Evolutionary conservation across 805 yeast genomes (phyloP).

Genomic region (Diddensiella caesifluorescens): DNA sequence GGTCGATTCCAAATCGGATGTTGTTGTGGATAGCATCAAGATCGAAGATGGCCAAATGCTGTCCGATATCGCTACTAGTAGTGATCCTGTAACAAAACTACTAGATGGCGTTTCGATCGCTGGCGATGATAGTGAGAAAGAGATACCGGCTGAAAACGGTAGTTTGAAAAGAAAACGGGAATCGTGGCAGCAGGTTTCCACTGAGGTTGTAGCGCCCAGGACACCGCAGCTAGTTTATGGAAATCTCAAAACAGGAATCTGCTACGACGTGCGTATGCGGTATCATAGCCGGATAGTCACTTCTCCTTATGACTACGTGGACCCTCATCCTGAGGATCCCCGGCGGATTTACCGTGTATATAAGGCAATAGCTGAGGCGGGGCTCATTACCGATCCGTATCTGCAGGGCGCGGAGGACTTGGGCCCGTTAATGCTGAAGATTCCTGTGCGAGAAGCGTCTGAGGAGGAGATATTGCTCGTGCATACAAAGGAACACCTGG

Average conservation of each 20-base stretch:
- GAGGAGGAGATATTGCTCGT: slow-evolving; percentile 81
- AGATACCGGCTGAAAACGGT: no score
- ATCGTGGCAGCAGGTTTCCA: not conserved
- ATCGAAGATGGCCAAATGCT: not conserved
- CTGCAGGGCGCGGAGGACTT: slow-evolving; percentile 67
- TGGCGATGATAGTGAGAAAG: not conserved
- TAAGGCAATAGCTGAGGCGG: slow-evolving; percentile 90
- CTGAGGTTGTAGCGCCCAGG: not conserved
- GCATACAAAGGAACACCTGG: slow-evolving; percentile 76
- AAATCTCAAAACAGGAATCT: slow-evolving; percentile 84
- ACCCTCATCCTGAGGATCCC: slow-evolving; percentile 99
- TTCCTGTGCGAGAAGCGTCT: slow-evolving; percentile 86
- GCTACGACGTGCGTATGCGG: slow-evolving; percentile 95
- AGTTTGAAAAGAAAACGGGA: slow-evolving; percentile 7
- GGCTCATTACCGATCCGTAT: slow-evolving; percentile 74
- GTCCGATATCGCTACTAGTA: not conserved
- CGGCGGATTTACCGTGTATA: slow-evolving; percentile 90
- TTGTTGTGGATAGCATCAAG: no score
- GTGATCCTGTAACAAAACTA: no score
- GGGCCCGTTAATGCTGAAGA: slow-evolving; percentile 81
- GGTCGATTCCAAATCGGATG: no score
- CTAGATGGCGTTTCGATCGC: no score
- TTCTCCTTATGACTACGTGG: slow-evolving; percentile 87
- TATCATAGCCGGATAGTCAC: slow-evolving; percentile 94
- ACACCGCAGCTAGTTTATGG: slow-evolving; percentile 62